A percentile compares a stretch with the other conserved stretches of the same genome.
These are phyloP conservation scores for Neurospora sp. DNA, from an alignment of 2,329 filamentous ascomycete genomes.

Conservation along the genomic window DNA sequence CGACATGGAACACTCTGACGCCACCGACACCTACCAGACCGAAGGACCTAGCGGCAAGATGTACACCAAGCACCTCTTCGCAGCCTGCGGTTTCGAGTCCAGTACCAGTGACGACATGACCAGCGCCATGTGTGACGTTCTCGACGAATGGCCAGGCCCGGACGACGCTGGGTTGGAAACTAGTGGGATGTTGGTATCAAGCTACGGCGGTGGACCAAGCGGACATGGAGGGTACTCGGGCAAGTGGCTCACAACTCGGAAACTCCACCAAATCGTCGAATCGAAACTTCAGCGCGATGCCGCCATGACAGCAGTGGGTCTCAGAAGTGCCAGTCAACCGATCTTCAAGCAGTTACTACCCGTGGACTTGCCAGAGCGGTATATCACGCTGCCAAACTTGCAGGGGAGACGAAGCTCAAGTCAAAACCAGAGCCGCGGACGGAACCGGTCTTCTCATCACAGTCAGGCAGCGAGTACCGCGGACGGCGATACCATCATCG, in stretches of 20 bases:
- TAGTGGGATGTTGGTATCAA: background rate
- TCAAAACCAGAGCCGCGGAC: background rate
- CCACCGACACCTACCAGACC: slow-evolving; percentile 5
- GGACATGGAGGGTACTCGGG: background rate
- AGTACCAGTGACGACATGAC: slow-evolving; percentile 20
- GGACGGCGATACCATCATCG: rapidly evolving
- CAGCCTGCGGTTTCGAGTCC: slow-evolving; percentile 19
- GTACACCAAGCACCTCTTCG: slow-evolving; percentile 20
- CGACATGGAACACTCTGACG: background rate
- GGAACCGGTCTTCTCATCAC: background rate
- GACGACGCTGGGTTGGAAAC: background rate
- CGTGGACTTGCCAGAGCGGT: slow-evolving; percentile 17
- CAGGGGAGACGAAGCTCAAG: background rate
- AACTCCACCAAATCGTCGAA: slow-evolving; percentile 20
- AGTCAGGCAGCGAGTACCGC: background rate
- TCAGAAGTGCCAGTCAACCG: slow-evolving; percentile 10
- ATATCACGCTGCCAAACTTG: slow-evolving; percentile 18
- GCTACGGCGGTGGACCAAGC: background rate
- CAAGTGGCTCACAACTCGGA: slow-evolving; percentile 15
- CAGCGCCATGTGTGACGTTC: slow-evolving; percentile 17
- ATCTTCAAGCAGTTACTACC: slow-evolving; percentile 21
- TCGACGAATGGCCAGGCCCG: slow-evolving; percentile 9
- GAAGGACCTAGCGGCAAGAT: background rate
- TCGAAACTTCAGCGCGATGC: slow-evolving; percentile 14
- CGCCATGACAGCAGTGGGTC: slow-evolving; percentile 6